phyloP scores from a whole-genome alignment of 768 basidiomycete genomes.

The Podaxis rugospora region DNA sequence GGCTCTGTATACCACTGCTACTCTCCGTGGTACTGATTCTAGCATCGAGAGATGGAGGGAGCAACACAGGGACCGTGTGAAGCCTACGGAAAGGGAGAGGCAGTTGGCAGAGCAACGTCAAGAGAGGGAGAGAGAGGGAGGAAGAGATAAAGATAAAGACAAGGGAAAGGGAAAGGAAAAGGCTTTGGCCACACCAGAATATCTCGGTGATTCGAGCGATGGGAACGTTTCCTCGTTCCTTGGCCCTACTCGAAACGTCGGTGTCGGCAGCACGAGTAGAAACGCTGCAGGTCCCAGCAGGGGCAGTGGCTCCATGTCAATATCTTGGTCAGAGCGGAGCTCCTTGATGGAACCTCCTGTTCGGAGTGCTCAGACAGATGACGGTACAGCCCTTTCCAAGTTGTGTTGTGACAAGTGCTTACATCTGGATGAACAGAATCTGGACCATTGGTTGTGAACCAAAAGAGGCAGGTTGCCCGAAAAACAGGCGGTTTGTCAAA shows the following conservation, averaged over 20 bases:
- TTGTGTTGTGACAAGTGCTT: neutral
- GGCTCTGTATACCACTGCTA: neutral
- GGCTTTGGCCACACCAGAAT: neutral
- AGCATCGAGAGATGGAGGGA: neutral
- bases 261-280: neutral
- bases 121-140: neutral
- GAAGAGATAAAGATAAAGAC: neutral
- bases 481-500: neutral
- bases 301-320: neutral
- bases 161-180: constrained; percentile 2
- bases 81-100: neutral
- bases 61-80: neutral
- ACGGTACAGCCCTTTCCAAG: neutral
- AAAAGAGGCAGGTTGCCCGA: neutral
- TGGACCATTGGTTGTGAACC: neutral
- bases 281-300: neutral
- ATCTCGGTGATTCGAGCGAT: constrained; percentile 3
- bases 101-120: neutral
- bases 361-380: neutral
- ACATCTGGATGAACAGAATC: neutral
- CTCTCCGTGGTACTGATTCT: neutral
- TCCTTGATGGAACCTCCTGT: neutral
- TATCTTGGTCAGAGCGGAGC: neutral
- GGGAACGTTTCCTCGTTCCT: neutral
- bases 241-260: neutral